Evolutionary conservation across 176 grass and related monocot species (phyloP).

Genomic region (Poa pratensis): DNA sequence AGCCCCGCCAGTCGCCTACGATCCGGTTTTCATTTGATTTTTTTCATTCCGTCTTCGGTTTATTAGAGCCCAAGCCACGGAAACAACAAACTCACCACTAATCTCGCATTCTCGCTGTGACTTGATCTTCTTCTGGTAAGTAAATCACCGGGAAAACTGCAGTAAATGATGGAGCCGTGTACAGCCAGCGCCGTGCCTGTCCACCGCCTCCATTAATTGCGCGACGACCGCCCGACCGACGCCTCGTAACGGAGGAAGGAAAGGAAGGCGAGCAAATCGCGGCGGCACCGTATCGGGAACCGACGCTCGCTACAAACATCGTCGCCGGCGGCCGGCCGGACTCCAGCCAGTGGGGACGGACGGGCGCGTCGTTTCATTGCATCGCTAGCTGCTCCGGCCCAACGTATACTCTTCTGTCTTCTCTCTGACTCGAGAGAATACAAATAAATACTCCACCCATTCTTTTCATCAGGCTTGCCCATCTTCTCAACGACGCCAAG

Average conservation of each 20-base stretch:
- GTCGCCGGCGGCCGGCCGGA: background rate
- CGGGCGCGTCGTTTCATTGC: conserved; percentile 32
- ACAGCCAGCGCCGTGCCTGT: background rate
- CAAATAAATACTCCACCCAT: background rate
- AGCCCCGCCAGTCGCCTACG: background rate
- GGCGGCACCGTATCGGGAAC: conserved; percentile 53
- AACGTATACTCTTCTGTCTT: background rate
- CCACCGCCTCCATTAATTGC: conserved; percentile 23
- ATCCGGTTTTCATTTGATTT: background rate
- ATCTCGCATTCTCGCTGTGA: background rate
- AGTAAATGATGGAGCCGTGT: background rate
- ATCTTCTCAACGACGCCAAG: background rate
- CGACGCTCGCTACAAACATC: conserved; percentile 19
- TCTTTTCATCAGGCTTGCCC: background rate
- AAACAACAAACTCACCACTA: background rate
- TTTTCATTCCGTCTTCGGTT: background rate
- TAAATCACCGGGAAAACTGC: background rate
- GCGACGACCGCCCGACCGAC: conserved; percentile 37
- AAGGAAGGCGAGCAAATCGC: conserved; percentile 49
- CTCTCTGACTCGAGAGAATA: too few relatives aligned
- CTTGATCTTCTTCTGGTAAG: background rate
- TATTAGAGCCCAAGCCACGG: background rate
- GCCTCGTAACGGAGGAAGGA: conserved; percentile 23
- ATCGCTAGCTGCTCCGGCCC: background rate
- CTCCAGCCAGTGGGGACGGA: background rate